Conservation (phyloP, 1,139 yeast species). For the Nakaseomyces nivariensis region DNA sequence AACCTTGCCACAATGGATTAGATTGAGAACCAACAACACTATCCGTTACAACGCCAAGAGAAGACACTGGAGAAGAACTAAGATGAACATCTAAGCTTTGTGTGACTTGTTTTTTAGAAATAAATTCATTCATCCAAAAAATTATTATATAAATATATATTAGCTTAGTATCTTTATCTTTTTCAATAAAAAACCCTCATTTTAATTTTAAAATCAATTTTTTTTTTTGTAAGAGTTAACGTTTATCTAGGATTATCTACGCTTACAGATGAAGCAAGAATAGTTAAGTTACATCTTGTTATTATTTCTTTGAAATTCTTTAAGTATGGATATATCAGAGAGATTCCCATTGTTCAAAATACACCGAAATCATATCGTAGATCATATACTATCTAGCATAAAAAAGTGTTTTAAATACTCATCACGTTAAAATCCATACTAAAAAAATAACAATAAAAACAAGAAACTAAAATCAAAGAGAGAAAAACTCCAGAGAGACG, state of each 20-base stretch:
- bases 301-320: too few relatives aligned
- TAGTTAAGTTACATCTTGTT: too few relatives aligned
- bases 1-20: conserved; percentile 99
- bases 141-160: neutral
- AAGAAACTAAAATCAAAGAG: neutral
- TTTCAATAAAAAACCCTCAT: neutral
- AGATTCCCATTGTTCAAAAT: conserved; percentile 16
- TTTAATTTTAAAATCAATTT: neutral
- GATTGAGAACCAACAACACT: conserved; percentile 96
- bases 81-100: conserved; percentile 82
- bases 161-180: conserved; percentile 2
- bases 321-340: conserved; percentile 11
- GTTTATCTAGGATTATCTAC: too few relatives aligned
- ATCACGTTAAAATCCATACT: conserved; percentile 12
- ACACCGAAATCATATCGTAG: conserved; percentile 26
- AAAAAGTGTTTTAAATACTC: conserved; percentile 23
- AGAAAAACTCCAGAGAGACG: too few relatives aligned
- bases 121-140: neutral
- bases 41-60: conserved; percentile 99
- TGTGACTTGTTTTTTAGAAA: neutral
- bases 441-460: neutral
- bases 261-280: too few relatives aligned
- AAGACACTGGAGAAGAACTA: conserved; percentile 99
- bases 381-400: conserved; percentile 32
- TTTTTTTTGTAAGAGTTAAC: neutral